Evolutionary conservation across 768 basidiomycete genomes (phyloP), one percentile per base, ranked within the genome.

Genomic region (Boletus rubroflammeus): DNA sequence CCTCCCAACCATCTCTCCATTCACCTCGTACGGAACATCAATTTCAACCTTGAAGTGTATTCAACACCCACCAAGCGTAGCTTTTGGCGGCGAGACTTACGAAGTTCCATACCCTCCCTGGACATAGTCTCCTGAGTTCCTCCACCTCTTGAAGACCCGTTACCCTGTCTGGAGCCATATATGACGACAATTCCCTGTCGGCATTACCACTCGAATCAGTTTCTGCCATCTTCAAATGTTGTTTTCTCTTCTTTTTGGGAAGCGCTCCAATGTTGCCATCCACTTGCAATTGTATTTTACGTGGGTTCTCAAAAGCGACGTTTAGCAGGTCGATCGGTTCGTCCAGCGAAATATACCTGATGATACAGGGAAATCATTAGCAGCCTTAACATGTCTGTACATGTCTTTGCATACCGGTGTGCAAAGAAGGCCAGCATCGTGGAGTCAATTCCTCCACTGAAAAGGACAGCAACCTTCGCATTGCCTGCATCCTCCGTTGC

Each of bases 391-490:
- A 41, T 31, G 42, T 6, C 31, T 17, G 34, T 31, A 13, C 7
- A 40, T 26, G 13, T 34, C 15, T 35, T 26, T 29, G 64, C 80
- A 48, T 63, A 90, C 88, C 75, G 76, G 63, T 95, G 81, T 1
- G 93, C 89, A 6, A 99, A 75, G 63, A 81, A 86, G 0, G 95
- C 84, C 7, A 98, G 63, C 38, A 90, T 74, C 0, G 95, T 87
- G 11, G 87, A 98, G 67, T 99, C 97, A 41, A 99, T 92, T 0
- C 97, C 97, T 29, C 97, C 97, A 35, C 93, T 96, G 70, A 98
- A 99, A 9, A 99, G 78, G 9, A 99, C 78, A 2, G 88, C 93
- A 3, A 97, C 76, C 48, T 86, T 78, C 5, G 86, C 77, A 47
- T 75, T 68, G 7, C 75, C 75, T 48, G 63, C 51, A 3, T 54